phyloP scores from a whole-genome alignment of 2,329 filamentous ascomycete genomes.

The Fusarium guadeloupense region DNA sequence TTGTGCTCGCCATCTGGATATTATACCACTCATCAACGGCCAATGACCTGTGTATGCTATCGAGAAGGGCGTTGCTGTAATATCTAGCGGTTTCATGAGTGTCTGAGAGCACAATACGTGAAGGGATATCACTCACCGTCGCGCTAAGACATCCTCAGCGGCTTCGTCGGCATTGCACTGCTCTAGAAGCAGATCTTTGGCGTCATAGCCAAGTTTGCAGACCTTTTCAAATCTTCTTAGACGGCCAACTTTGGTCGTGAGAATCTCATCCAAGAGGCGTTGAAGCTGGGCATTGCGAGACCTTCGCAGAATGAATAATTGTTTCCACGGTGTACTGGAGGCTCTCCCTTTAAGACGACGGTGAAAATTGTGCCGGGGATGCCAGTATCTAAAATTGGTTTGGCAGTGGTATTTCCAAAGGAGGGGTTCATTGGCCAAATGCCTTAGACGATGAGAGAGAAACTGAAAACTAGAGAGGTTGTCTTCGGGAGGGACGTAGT shows the following conservation, averaged over 20 bases:
- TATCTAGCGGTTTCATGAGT: conserved; percentile 60
- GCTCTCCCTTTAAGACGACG: conserved; percentile 63
- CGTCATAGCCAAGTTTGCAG: conserved; percentile 80
- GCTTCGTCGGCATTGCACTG: conserved; percentile 69
- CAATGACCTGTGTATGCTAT: conserved; percentile 80
- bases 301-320: conserved; percentile 67
- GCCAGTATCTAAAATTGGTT: conserved; percentile 78
- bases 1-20: conserved; percentile 35
- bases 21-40: conserved; percentile 81
- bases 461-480: conserved; percentile 58
- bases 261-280: conserved; percentile 70
- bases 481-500: conserved; percentile 66
- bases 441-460: conserved; percentile 70
- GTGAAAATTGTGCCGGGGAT: conserved; percentile 67
- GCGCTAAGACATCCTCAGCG: conserved; percentile 78
- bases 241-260: conserved; percentile 75
- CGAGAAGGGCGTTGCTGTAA: conserved; percentile 77
- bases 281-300: conserved; percentile 62
- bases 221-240: conserved; percentile 76
- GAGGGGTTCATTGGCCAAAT: conserved; percentile 74
- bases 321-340: conserved; percentile 76
- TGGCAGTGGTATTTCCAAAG: conserved; percentile 84
- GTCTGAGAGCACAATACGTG: neutral
- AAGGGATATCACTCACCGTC: conserved; percentile 62
- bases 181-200: conserved; percentile 81